Percentiles rank a stretch among this genome's conserved stretches.
Conservation (phyloP, 495 filamentous ascomycete genomes). For the Annulohypoxylon maeteangense region DNA sequence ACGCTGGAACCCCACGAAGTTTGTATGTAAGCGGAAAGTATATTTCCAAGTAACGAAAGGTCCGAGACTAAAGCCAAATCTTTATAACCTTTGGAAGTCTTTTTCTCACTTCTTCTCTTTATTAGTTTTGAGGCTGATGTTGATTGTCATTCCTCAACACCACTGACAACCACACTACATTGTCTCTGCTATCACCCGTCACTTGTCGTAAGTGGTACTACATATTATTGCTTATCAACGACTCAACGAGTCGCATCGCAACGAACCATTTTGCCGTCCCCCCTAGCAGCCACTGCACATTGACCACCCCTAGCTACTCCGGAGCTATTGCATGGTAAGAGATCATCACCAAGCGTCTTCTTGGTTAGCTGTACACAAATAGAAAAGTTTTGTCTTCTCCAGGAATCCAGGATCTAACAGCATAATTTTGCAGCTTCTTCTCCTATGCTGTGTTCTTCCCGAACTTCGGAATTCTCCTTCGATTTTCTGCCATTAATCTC, state of each 20-base stretch:
- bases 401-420: constrained; percentile 27
- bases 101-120: constrained; percentile 5
- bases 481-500: constrained; percentile 4
- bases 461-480: constrained; percentile 15
- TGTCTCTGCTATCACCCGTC: background rate
- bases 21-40: constrained; percentile 3
- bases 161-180: background rate
- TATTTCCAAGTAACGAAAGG: constrained; percentile 18
- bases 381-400: constrained; percentile 19
- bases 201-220: background rate
- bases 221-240: background rate
- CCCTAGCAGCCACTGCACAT: background rate
- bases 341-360: constrained; percentile 22
- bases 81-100: constrained; percentile 18
- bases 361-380: background rate
- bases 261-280: background rate
- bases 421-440: constrained; percentile 31
- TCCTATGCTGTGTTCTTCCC: background rate
- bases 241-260: background rate
- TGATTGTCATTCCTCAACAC: background rate
- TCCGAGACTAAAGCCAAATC: constrained; percentile 8
- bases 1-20: constrained; percentile 23
- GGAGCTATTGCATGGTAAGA: constrained; percentile 15
- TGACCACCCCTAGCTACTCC: constrained; percentile 9
- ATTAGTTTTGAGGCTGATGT: constrained; percentile 2